Evolutionary conservation across 2,329 filamentous ascomycete species (phyloP).

Genomic region (Diaporthe batatas): DNA sequence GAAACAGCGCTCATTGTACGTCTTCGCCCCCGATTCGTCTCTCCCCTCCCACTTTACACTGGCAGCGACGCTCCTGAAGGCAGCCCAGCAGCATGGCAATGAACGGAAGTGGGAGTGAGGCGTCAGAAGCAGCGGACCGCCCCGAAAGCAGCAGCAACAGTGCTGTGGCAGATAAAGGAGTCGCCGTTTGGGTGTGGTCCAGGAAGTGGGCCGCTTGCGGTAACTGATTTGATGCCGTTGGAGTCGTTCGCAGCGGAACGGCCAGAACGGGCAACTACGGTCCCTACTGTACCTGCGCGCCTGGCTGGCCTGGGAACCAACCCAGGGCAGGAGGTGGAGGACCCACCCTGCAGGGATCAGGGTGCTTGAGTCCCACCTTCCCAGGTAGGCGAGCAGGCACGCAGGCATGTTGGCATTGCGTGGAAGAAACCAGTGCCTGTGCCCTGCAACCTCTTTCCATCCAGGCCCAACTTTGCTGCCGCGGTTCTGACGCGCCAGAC

Average conservation of each 20-base stretch:
- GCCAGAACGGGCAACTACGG: background rate
- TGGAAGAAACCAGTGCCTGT: slow-evolving; percentile 30
- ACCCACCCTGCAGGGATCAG: slow-evolving; percentile 15
- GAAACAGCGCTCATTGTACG: background rate
- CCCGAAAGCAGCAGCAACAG: slow-evolving; percentile 7
- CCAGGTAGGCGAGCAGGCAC: background rate
- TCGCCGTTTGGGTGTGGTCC: background rate
- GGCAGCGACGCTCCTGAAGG: slow-evolving; percentile 14
- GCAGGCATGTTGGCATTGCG: background rate
- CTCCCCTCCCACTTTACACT: slow-evolving; percentile 12
- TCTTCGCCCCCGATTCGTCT: slow-evolving; percentile 19
- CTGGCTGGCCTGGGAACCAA: background rate
- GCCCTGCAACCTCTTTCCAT: slow-evolving; percentile 38
- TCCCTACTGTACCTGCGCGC: background rate
- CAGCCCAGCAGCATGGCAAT: slow-evolving; percentile 29
- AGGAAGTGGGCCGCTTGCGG: slow-evolving; percentile 22
- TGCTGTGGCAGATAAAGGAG: slow-evolving; percentile 15
- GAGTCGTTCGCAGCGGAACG: slow-evolving; percentile 14
- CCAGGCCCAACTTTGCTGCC: slow-evolving; percentile 32
- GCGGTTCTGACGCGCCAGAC: slow-evolving; percentile 40
- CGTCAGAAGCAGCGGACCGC: slow-evolving; percentile 4
- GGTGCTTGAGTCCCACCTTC: background rate
- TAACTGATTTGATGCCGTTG: slow-evolving; percentile 4
- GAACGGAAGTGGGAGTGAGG: slow-evolving; percentile 16
- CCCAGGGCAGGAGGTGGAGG: slow-evolving; percentile 7